Percentiles rank a stretch among this genome's conserved stretches.
Conservation (phyloP, 1,284 basidiomycete genomes). For the Ceratobasidium sp. region DNA sequence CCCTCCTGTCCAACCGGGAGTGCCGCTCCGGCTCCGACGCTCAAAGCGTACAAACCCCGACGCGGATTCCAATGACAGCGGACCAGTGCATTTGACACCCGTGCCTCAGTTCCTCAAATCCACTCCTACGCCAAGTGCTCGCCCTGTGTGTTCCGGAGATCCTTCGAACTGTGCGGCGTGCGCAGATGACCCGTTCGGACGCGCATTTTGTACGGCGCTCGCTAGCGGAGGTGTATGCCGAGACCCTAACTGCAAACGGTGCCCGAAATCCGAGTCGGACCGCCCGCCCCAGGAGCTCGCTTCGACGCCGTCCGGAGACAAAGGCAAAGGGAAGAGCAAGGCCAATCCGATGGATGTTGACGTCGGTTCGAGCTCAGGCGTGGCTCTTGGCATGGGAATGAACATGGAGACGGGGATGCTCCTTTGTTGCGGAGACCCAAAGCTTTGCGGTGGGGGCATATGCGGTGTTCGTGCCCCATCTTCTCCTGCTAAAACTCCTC, state of each 20-base stretch:
- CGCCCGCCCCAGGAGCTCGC: slow-evolving; percentile 43
- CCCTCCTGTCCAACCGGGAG: slow-evolving; percentile 74
- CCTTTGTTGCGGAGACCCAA: slow-evolving; percentile 49
- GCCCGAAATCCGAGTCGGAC: slow-evolving; percentile 53
- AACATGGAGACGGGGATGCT: slow-evolving; percentile 36
- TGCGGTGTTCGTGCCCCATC: slow-evolving; percentile 45
- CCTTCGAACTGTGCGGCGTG: slow-evolving; percentile 76
- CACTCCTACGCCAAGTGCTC: neutral
- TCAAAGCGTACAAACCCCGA: slow-evolving; percentile 43
- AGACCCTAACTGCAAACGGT: slow-evolving; percentile 59
- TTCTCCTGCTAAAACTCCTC: slow-evolving; percentile 32
- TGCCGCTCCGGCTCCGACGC: slow-evolving; percentile 56
- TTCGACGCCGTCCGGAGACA: slow-evolving; percentile 41
- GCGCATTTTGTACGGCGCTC: slow-evolving; percentile 82
- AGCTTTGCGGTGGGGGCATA: slow-evolving; percentile 47
- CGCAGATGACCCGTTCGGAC: slow-evolving; percentile 78
- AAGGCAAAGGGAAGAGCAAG: slow-evolving; percentile 10
- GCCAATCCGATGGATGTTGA: slow-evolving; percentile 24
- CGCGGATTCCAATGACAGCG: slow-evolving; percentile 4
- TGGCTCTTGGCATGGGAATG: slow-evolving; percentile 30
- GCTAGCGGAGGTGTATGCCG: slow-evolving; percentile 58
- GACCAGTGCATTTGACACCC: slow-evolving; percentile 29
- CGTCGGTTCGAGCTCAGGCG: slow-evolving; percentile 2
- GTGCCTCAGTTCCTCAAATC: slow-evolving; percentile 20
- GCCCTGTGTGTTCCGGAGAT: slow-evolving; percentile 58